Evolutionary conservation across 1,139 yeast species (phyloP), one percentile per base, ranked within the genome.

Genomic region (Hyphopichia pseudoburtonii): DNA sequence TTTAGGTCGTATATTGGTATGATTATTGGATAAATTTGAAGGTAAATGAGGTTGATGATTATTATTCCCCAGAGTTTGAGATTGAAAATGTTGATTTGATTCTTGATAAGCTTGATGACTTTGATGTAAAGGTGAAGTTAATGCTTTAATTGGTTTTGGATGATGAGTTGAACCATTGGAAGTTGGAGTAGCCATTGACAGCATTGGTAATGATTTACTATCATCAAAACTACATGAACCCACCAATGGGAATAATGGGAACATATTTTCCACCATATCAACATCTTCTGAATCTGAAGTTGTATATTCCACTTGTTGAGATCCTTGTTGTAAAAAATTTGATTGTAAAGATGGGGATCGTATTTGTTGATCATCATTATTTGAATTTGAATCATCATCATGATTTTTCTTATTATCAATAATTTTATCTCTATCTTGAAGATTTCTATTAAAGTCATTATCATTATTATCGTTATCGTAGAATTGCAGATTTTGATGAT

Each of bases 201-300:
- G 64, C 36, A 69, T 53, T 4, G 75, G 75, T 39, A 64, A 60
- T 32, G 65, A 56, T 35, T 57, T 59, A 43, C 57, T 65, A 35
- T 55, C 56, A 28, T 69, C 73, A 43, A 70, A 69, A 35, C 72
- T 67, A 34, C 58, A 57, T 24, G 65, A 63, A 2, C 80, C 81
- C 30, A 76, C 73, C 38, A 76, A 57, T 0, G 81, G 80, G 39
- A 73, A 75, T 22, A 76, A 58, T 2, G 82, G 82, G 46, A 75
- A 76, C 61, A 70, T 63, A 23, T 57, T 54, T 33, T 63, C 59
- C 23, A 43, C 53, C 30, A 56, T 39, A 18, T 48, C 53, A 15
- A 38, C 25, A 12, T 40, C 48, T 31, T 33, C 33, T 18, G 35
- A 36, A 17, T 28, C 43, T 16, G 35, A 25, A 16, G n/a, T 31